Base-by-base conservation (phyloP, 2,329 filamentous ascomycete species). In the Arthrobotrys musiformis region DNA sequence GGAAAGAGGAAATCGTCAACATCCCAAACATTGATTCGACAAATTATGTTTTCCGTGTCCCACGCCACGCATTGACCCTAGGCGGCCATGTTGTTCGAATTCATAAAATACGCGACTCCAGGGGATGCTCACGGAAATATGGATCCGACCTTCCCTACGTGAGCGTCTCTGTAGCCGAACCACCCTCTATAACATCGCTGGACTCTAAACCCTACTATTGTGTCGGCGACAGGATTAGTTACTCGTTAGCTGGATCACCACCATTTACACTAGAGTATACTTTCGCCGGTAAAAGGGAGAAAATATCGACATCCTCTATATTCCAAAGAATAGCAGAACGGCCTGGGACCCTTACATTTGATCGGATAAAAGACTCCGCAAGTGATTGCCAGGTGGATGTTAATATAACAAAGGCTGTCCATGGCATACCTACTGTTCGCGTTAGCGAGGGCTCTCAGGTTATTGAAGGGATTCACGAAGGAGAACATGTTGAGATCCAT, bases 301-400 rank as follows among this genome's bases (percentile, higher is more conserved):
- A 93, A 83, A 95, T 94, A 66, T 91, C 91, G 79, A 91, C 92
- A 11, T 85, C 88, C 40, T 96, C 93, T 17, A 94, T 89, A 79
- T 99, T 99, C 88, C 91, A 92, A 75, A 93, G 96, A 80, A 91
- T 99, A 73, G 94, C 95, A 17, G 94, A 98, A 84, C 91, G 92
- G 76, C 92, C 95, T 0, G 96, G 95, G 61, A 89, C 91, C 61
- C 98, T 99, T 82, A 90, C 88, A 78, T 94, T 99, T 82, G 97
- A 91, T 1, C 91, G 90, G 60, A 87, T 99, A 63, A 91, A 92
- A 68, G 96, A 99, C 85, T 91, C 91, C 79, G 93, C 93, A 0
- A 94, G 92, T 79, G 91, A 94, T 81, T 99, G 96, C 83, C 92
- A 91, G 70, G 93, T 94, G 0, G 87, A 89, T 6, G 91, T 93